Base-by-base conservation (phyloP, 495 filamentous ascomycete species). In the Aspergillus coremiiformis region DNA sequence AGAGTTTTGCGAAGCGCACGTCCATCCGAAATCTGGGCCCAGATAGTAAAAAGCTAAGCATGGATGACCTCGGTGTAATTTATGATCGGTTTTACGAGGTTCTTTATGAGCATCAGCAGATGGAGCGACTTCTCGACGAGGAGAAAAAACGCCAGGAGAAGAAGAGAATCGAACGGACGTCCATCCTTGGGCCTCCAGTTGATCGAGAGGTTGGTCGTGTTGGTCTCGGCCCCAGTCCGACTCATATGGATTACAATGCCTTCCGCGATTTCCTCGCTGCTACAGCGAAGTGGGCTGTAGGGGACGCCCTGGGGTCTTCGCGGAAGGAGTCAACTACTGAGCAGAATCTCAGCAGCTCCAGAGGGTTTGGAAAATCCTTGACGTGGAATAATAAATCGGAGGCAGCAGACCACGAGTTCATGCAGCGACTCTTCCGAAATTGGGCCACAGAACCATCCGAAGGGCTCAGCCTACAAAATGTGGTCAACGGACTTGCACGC, bases 1-100 rank as follows among this genome's bases (percentile, higher is more conserved):
- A 97, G 69, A 95, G 79, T 52, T 98, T 98, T 60, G 89, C 94
- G 24, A 98, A 96, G 64, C 84, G 93, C 52, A 98, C 93, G 3
- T 92, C 90, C 14, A 95, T 98, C 51, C 78, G 93, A 19, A 98
- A 98, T 55, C 83, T 98, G 27, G 93, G 93, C 0, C 92, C 91
- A 3, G 93, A 97, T 51, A 95, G 89, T 71, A 97, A 96, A 66
- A 79, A 86, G 42, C 72, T 98, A 27, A 88, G 80, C 61, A 72
- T 84, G 17, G 88, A 92, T 26, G 94, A 98, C 61, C 77, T 98
- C 2, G 85, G 86, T 22, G 84, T 85, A 17, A 75, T 96, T 11
- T 98, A 98, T 56, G 93, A 98, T 63, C 82, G 89, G 39, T 98
- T 96, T 63, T 96, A 95, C 57, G 81, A 83, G 5, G 81, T 92